Base-by-base conservation (phyloP, 768 basidiomycete species). In the Lentinula boryana region DNA sequence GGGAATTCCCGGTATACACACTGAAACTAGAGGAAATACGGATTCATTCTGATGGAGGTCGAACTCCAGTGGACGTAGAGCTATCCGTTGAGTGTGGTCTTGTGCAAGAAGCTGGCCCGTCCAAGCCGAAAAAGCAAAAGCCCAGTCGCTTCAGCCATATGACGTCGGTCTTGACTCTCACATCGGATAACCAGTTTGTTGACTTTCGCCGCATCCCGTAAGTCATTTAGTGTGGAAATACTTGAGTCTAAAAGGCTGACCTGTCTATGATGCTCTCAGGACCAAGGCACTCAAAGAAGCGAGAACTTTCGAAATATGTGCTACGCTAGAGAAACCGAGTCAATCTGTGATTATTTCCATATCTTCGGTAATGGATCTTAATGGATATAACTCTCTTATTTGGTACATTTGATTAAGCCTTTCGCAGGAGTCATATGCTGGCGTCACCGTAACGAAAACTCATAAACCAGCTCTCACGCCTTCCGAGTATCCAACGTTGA, bases 131-230 rank as follows among this genome's bases (percentile, higher is more conserved):
- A 65, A 83, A 80, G 66, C 69, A 71, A 2, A 82, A 79, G 64
- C 18, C 12, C 46, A 67, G 69, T 58, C 70, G 75, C n/a, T 70
- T 70, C 50, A 70, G 73, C 6, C 84, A 87, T 63, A 86, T 84
- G 79, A 91, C 92, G 0, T 77, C 82, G 32, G 76, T 94, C n/a
- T 71, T 93, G 46, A 87, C 88, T 4, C 51, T 90, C 41, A 91
- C 88, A 0, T 92, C 91, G 1, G 92, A 93, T 68, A 72, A 84
- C 66, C 79, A 82, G 23, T 84, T 88, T 56, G 71, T 96, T 60
- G 91, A 93, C 68, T 94, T 89, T 68, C 85, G 93, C 33, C 83
- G 89, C 21, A 89, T 90, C 48, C 77, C 81, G 93, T 93, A 65
- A 63, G 77, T 46, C 35, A n/a, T 36, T 59, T 31, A 48, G 8